A percentile compares a stretch with the other conserved stretches of the same genome.
phyloP scores from a whole-genome alignment of 1,284 basidiomycete species.

The Pascua sp. region DNA sequence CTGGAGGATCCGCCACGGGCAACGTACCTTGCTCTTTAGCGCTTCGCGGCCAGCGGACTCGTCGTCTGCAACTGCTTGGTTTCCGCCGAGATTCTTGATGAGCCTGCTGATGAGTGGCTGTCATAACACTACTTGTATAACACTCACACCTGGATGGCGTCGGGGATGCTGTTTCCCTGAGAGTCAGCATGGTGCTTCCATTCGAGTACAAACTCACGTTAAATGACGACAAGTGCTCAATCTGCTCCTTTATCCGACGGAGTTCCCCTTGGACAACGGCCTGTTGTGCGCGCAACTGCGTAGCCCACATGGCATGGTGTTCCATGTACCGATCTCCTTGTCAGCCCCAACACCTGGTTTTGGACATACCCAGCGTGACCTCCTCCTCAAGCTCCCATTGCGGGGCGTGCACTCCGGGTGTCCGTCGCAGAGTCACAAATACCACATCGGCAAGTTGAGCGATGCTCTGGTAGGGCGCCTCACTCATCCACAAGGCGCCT shows the following conservation, averaged over 20 bases:
- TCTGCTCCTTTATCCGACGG: constrained; percentile 30
- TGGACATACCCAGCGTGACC: constrained; percentile 33
- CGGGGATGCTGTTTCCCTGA: constrained; percentile 11
- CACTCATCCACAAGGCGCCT: constrained; percentile 28
- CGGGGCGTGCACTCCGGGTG: constrained; percentile 17
- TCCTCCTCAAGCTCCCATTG: constrained; percentile 38
- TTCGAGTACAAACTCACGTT: constrained; percentile 18
- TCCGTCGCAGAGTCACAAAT: constrained; percentile 26
- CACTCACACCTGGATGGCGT: constrained; percentile 9
- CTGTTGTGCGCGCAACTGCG: constrained; percentile 36
- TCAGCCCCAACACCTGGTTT: neutral
- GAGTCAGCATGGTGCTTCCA: neutral
- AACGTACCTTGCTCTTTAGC: constrained; percentile 31
- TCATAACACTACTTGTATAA: no score
- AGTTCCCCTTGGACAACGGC: constrained; percentile 27
- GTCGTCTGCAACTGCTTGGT: neutral
- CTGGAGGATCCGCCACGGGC: no score
- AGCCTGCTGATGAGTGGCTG: constrained; percentile 15
- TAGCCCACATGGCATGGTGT: constrained; percentile 28
- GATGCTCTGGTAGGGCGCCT: constrained; percentile 24
- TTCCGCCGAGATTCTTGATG: constrained; percentile 23
- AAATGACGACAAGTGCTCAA: constrained; percentile 28
- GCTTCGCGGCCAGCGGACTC: neutral
- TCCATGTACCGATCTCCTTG: constrained; percentile 37
- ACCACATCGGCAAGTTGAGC: constrained; percentile 30